Evolutionary conservation across 495 filamentous ascomycete genomes (phyloP).

Genomic region (Aspergillus nanangensis): DNA sequence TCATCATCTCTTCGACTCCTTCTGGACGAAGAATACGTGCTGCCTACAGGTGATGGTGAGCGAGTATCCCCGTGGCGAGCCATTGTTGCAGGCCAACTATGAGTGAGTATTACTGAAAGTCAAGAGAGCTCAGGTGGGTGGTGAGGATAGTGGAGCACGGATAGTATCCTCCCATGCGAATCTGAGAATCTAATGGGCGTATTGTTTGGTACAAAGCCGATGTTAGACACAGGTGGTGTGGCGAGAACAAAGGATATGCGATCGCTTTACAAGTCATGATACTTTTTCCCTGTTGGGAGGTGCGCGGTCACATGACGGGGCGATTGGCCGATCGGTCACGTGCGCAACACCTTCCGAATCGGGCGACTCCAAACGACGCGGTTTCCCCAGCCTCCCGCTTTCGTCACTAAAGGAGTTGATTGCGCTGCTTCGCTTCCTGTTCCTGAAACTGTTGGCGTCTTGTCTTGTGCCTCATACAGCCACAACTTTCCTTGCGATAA

Average conservation of each 20-base stretch:
- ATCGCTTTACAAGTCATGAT: conserved; percentile 4
- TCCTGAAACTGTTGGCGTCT: too few species aligned
- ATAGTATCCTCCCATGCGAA: conserved; percentile 18
- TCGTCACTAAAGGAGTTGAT: conserved; percentile 16
- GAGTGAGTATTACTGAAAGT: conserved; percentile 59
- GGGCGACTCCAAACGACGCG: conserved; percentile 24
- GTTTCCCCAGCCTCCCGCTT: conserved; percentile 21
- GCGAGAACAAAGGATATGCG: not conserved
- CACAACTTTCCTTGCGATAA: too few species aligned
- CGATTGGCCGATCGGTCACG: conserved; percentile 8
- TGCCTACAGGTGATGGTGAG: conserved; percentile 96
- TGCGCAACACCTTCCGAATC: conserved; percentile 17
- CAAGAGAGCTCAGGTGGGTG: conserved; percentile 27
- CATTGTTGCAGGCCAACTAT: conserved; percentile 68
- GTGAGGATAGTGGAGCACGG: conserved; percentile 12
- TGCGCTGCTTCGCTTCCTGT: too few species aligned
- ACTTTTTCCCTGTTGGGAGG: conserved; percentile 7
- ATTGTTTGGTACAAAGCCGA: not conserved
- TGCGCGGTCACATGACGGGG: conserved; percentile 12
- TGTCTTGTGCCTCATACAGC: too few species aligned
- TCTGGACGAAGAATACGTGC: conserved; percentile 71
- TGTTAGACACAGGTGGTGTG: not conserved
- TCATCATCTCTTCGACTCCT: conserved; percentile 72
- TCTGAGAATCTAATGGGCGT: not conserved
- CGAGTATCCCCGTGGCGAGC: conserved; percentile 87